Base-by-base conservation (phyloP, 306 rosid genomes). In the Cicer pinnatifidum region DNA sequence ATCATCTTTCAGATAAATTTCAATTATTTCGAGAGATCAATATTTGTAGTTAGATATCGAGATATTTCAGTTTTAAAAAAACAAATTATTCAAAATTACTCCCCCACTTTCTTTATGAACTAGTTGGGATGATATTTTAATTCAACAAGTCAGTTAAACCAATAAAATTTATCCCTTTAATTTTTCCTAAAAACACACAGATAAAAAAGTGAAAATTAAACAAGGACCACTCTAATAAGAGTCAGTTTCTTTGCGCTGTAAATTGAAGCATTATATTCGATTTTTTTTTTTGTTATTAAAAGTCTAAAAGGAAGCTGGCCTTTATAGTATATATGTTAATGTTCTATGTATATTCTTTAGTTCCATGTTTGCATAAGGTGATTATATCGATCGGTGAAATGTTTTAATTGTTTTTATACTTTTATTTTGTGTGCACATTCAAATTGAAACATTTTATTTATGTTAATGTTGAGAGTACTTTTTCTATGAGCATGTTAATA, bases 151-250 rank as follows among this genome's bases (percentile, higher is more conserved):
- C 3, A 28, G 5, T 60, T 72, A 35, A 15, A 79, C 71, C 76
- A 72, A 72, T 53, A 2, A 11, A 73, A 47, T 6, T 46, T 11
- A 38, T 9, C 59, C 60, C 38, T 23, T 23, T 23, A 23, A 23
- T 23, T 23, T 23, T 23, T 23, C 33, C 33, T 78, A 39, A 70
- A 57, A 28, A 71, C 28, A 33, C 54, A 43, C 44, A 69, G 37
- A 47, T 57, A 77, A 46, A 59, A 2, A 38, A 58, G 7, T 6
- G 11, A 48, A 75, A 81, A 28, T 28, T 28, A 28, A 28, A 44
- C 63, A 63, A 75, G 84, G 81, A 81, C 84, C 81, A 75, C 78
- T 71, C 48, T 35, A 81, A 62, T 20, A 59, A 28, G 37, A 23
- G 9, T 61, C 67, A 75, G 72, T 67, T 77, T 77, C 69, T 80